phyloP scores from a whole-genome alignment of 768 basidiomycete species.

The Lentinula guzmanii region DNA sequence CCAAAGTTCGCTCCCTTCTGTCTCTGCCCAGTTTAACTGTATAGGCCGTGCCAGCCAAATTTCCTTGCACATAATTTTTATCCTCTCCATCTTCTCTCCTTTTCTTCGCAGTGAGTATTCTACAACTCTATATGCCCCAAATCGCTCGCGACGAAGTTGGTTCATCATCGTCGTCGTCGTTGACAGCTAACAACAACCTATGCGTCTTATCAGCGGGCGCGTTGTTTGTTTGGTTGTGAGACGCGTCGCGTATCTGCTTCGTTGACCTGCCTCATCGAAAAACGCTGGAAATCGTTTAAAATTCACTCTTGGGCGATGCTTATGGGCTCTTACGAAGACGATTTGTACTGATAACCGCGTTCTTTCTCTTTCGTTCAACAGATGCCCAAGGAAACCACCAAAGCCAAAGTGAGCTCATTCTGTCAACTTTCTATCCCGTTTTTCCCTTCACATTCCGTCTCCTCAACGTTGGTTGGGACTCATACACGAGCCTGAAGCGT shows the following conservation, averaged over 20 bases:
- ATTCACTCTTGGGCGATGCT: constrained; percentile 11
- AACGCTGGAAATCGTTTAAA: constrained; percentile 10
- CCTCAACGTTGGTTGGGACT: neutral
- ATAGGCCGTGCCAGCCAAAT: constrained; percentile 7
- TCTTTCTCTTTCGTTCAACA: constrained; percentile 20
- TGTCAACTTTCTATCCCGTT: constrained; percentile 8
- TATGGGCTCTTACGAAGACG: constrained; percentile 21
- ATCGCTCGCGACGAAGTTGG: constrained; percentile 9
- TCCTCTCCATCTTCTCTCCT: neutral
- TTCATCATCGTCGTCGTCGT: constrained; percentile 20
- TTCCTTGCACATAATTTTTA: constrained; percentile 4
- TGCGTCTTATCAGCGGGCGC: constrained; percentile 5
- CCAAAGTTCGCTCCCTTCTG: neutral
- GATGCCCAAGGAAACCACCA: constrained; percentile 60
- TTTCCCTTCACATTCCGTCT: constrained; percentile 13
- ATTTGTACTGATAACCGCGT: constrained; percentile 19
- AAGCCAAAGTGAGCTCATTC: constrained; percentile 43
- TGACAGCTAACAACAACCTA: constrained; percentile 6
- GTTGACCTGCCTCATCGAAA: constrained; percentile 13
- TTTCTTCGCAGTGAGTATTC: constrained; percentile 11
- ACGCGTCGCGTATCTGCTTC: constrained; percentile 29
- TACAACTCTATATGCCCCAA: constrained; percentile 6
- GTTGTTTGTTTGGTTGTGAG: constrained; percentile 30
- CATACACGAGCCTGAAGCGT: neutral
- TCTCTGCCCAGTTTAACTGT: constrained; percentile 4